Evolutionary conservation across 2,329 filamentous ascomycete genomes (phyloP).

Genomic region (Lojkania enalia): DNA sequence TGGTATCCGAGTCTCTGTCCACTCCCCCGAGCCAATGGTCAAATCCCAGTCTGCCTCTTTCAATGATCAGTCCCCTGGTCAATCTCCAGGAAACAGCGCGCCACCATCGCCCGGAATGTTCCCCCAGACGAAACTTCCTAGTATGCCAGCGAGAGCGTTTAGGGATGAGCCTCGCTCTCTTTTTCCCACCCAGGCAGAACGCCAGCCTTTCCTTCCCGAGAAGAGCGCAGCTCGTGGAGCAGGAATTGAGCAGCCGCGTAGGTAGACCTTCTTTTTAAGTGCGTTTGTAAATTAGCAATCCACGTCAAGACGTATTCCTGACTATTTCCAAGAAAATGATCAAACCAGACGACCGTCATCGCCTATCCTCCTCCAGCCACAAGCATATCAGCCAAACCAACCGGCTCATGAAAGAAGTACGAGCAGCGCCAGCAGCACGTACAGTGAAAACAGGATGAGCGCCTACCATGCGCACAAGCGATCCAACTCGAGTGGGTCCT

Average conservation of each 20-base stretch:
- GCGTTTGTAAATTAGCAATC: conserved; percentile 29
- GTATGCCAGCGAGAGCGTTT: conserved; percentile 26
- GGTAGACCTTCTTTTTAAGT: conserved; percentile 31
- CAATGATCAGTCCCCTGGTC: conserved; percentile 24
- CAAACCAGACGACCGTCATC: conserved; percentile 24
- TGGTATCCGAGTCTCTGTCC: conserved; percentile 30
- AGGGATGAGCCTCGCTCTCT: conserved; percentile 27
- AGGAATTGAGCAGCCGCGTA: conserved; percentile 34
- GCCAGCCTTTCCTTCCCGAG: conserved; percentile 7
- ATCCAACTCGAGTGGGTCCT: conserved; percentile 19
- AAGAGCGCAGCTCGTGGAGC: conserved; percentile 6
- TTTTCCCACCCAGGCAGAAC: conserved; percentile 22
- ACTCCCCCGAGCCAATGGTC: conserved; percentile 19
- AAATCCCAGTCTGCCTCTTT: conserved; percentile 37
- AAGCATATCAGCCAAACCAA: conserved; percentile 28
- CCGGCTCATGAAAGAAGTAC: conserved; percentile 27
- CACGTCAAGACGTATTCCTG: conserved; percentile 26
- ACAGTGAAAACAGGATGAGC: conserved; percentile 34
- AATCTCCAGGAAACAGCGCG: conserved; percentile 23
- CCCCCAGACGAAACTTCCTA: conserved; percentile 30
- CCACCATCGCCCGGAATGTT: conserved; percentile 30
- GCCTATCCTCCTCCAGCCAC: conserved; percentile 19
- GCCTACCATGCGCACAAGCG: conserved; percentile 19
- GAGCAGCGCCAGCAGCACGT: conserved; percentile 40
- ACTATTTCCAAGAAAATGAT: conserved; percentile 24